Percentiles rank a stretch among this genome's conserved stretches.
Evolutionary conservation across 1,139 yeast species (phyloP).

Genomic region (Suhomyces bokatorum): DNA sequence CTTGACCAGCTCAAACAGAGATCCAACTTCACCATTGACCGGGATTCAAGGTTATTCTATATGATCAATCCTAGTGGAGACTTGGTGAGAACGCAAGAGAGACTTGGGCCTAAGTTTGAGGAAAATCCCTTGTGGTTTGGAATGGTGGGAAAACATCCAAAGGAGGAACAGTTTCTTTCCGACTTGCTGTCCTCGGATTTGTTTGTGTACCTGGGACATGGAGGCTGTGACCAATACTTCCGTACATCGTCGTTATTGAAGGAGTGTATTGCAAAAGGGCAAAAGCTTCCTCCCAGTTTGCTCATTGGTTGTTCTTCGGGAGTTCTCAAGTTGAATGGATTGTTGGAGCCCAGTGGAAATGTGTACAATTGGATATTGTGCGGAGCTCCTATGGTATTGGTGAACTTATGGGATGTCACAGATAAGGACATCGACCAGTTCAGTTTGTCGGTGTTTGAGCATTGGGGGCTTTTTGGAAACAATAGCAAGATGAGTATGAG

Average conservation of each 20-base stretch:
- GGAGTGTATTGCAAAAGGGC: slow-evolving; percentile 19
- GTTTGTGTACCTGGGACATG: slow-evolving; percentile 90
- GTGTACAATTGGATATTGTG: slow-evolving; percentile 73
- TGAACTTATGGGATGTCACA: slow-evolving; percentile 95
- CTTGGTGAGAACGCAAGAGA: slow-evolving; percentile 62
- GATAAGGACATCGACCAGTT: slow-evolving; percentile 91
- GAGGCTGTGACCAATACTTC: slow-evolving; percentile 88
- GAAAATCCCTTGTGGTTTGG: slow-evolving; percentile 53
- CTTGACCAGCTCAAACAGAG: slow-evolving; percentile 36
- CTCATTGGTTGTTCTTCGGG: slow-evolving; percentile 95
- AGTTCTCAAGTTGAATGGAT: slow-evolving; percentile 55
- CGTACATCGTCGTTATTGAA: slow-evolving; percentile 35
- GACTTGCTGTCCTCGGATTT: slow-evolving; percentile 44
- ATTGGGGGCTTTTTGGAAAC: slow-evolving; percentile 56
- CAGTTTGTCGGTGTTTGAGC: slow-evolving; percentile 56
- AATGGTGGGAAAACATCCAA: slow-evolving; percentile 54
- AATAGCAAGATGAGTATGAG: slow-evolving; percentile 31
- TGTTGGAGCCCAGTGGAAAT: slow-evolving; percentile 74
- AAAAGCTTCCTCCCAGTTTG: slow-evolving; percentile 63
- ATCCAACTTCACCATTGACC: slow-evolving; percentile 10
- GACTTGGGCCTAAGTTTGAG: slow-evolving; percentile 51
- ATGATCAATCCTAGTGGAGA: slow-evolving; percentile 85
- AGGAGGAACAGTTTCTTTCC: slow-evolving; percentile 43
- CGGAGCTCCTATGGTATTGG: slow-evolving; percentile 81
- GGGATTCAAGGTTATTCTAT: slow-evolving; percentile 45